Evolutionary conservation across 2,329 filamentous ascomycete genomes (phyloP), one percentile per base, ranked within the genome.

Genomic region (Neofusicoccum umdonicola): DNA sequence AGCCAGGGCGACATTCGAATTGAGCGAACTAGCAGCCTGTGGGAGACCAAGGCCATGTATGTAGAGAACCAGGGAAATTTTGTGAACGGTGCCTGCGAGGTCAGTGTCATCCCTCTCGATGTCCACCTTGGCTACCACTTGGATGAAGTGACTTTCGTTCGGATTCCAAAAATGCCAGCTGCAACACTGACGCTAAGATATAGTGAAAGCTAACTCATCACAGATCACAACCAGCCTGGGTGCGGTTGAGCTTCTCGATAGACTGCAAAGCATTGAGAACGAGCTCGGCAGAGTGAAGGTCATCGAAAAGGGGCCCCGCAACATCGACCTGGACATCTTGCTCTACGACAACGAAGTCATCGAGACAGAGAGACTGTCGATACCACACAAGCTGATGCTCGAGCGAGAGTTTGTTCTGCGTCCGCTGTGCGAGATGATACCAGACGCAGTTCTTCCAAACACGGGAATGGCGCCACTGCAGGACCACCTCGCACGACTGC

Each of bases 31-130:
- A 98, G 94, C 76, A 90, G 88, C 67, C 82, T 99, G 3, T 99
- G 95, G 85, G 93, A 98, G 80, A 99, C 94, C 3, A 88, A 92
- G 71, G 92, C 95, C 22, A 99, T 99, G 95, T 99, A 99, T 77
- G 90, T 97, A 68, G 81, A 90, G 67, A 90, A 97, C 68, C 95
- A 99, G 76, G 88, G 88, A 67, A 86, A 87, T 35, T 99, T 99
- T 74, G 81, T 97, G 54, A 99, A 99, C 74, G 95, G 93, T 19
- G 93, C 89, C 65, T 97, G 92, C 76, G 91, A 96, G 87, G 93
- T 96, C 77, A 75, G 87, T 63, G 22, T 12, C 27, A 35, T 31
- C 3, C 9, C 12, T 27, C 12, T 60, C 15, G 27, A 34, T 35
- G 19, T 56, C 35, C 34, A 22, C 17, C 7, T 4, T 13, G 8